Conservation (phyloP, 371 early-diverging fungal species). For the Phascolomyces articulosus region DNA sequence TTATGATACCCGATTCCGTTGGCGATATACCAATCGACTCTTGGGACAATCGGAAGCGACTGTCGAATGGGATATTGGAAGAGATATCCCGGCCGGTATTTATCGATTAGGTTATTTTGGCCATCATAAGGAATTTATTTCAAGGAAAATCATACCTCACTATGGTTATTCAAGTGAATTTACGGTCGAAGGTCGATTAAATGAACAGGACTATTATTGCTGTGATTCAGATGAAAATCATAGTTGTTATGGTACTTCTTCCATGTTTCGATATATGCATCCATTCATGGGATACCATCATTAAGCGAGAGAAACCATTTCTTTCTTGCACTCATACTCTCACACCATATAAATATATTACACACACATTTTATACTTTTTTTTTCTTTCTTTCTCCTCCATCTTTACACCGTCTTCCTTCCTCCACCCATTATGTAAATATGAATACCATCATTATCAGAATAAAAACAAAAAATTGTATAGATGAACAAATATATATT, state of each 20-base stretch:
- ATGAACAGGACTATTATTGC: not conserved
- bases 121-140: conserved; percentile 20
- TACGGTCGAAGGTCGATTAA: not conserved
- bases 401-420: too few relatives aligned
- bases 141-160: conserved; percentile 17
- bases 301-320: not conserved
- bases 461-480: too few relatives aligned
- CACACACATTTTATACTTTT: too few relatives aligned
- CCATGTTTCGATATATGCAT: conserved; percentile 4
- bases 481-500: too few relatives aligned
- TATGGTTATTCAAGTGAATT: conserved; percentile 25
- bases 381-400: too few relatives aligned
- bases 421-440: too few relatives aligned
- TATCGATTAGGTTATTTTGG: conserved; percentile 28
- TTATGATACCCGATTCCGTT: conserved; percentile 49
- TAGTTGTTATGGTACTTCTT: not conserved
- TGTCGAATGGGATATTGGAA: conserved; percentile 42
- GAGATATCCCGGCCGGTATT: conserved; percentile 17
- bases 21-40: conserved; percentile 33
- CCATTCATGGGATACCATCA: conserved; percentile 2
- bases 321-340: too few relatives aligned
- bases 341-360: too few relatives aligned
- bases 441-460: too few relatives aligned
- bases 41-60: conserved; percentile 42
- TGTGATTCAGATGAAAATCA: not conserved